These are phyloP conservation scores for Arthrobotrys sphaeroides DNA, from an alignment of 2,329 filamentous ascomycete genomes.

Conservation along the genomic window DNA sequence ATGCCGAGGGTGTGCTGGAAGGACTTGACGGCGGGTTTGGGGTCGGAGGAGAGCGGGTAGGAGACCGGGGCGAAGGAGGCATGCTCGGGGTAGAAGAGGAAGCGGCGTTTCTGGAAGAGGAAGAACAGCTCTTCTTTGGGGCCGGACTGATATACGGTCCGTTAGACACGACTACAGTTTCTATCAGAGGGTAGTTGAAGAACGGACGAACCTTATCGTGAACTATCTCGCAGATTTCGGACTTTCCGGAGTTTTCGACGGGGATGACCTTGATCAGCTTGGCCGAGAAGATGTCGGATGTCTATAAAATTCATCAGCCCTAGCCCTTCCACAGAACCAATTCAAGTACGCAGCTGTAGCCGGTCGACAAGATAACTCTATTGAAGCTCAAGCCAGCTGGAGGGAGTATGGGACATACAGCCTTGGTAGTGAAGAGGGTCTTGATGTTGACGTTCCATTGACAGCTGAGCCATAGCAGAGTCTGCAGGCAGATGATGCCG, in stretches of 20 bases:
- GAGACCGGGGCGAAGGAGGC: constrained; percentile 81
- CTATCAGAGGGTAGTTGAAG: too few relatives aligned
- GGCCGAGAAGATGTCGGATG: constrained; percentile 71
- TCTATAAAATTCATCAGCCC: constrained; percentile 44
- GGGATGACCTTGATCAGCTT: constrained; percentile 92
- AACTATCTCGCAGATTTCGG: constrained; percentile 85
- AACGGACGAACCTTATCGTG: constrained; percentile 72
- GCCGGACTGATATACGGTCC: constrained; percentile 68
- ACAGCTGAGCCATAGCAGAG: constrained; percentile 91
- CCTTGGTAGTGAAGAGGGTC: constrained; percentile 80
- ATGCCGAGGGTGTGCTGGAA: constrained; percentile 86
- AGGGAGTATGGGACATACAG: constrained; percentile 62
- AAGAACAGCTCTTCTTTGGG: constrained; percentile 84
- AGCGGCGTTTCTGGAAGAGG: constrained; percentile 96
- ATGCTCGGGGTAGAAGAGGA: constrained; percentile 78
- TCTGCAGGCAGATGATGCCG: constrained; percentile 85
- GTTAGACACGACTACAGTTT: too few relatives aligned
- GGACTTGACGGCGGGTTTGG: constrained; percentile 77
- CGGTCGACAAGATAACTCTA: too few relatives aligned
- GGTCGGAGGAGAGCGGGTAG: constrained; percentile 85
- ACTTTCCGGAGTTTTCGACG: constrained; percentile 83
- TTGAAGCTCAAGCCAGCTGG: too few relatives aligned
- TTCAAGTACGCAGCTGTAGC: too few relatives aligned
- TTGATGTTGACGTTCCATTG: constrained; percentile 95
- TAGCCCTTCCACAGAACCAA: too few relatives aligned